Conservation (phyloP, 2,329 filamentous ascomycete genomes). For the Microdochium bolleyi region DNA sequence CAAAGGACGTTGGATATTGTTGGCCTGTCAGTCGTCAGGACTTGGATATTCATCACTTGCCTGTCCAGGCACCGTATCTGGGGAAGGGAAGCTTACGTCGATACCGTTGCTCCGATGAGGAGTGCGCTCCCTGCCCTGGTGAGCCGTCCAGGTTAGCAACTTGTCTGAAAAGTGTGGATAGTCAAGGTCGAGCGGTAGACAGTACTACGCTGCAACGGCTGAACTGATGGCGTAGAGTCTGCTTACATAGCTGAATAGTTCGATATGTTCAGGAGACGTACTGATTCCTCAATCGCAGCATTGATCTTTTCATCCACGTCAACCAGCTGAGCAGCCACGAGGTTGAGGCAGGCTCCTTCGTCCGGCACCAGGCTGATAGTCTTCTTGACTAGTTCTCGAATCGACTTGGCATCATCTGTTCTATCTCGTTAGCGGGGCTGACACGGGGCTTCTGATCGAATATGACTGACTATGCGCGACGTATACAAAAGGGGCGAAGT, state of each 20-base stretch:
- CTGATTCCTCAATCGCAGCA: conserved; percentile 4
- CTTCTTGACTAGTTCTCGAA: conserved; percentile 4
- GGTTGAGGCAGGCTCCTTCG: background rate
- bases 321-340: conserved; percentile 4
- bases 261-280: conserved; percentile 2
- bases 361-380: conserved; percentile 5
- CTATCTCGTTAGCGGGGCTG: conserved; percentile 4
- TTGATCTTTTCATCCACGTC: conserved; percentile 5
- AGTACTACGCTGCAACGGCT: no score
- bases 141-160: background rate
- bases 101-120: background rate
- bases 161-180: background rate
- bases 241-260: background rate
- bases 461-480: conserved; percentile 10
- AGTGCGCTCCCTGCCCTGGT: background rate
- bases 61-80: conserved; percentile 5
- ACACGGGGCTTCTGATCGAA: background rate
- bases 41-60: no score
- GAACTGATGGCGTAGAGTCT: background rate
- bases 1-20: conserved; percentile 14
- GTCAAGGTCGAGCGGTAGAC: no score
- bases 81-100: conserved; percentile 1
- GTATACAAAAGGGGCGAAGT: conserved; percentile 6
- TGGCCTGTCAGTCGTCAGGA: conserved; percentile 10
- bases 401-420: conserved; percentile 10